phyloP scores from a whole-genome alignment of 129 eudicot species.

The Helianthus tuberosus region DNA sequence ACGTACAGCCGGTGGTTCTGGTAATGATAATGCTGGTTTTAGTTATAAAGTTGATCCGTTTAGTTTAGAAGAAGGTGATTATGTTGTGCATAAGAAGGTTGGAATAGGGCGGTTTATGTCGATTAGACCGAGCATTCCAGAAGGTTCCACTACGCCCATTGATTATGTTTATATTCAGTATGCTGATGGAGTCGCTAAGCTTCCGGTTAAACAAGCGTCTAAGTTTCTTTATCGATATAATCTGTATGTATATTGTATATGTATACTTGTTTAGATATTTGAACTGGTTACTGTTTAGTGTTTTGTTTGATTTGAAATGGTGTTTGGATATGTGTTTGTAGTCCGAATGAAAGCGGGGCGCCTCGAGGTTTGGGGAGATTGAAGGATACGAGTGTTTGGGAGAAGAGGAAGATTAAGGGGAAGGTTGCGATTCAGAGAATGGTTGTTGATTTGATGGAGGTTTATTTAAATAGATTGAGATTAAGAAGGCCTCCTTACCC shows the following conservation, averaged over 20 bases:
- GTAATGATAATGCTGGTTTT: conserved; percentile 27
- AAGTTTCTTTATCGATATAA: conserved; percentile 85
- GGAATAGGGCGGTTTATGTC: conserved; percentile 86
- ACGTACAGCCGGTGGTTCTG: neutral
- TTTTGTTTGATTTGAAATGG: neutral
- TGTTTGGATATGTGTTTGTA: conserved; percentile 32
- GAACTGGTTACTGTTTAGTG: neutral
- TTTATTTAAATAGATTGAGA: conserved; percentile 83
- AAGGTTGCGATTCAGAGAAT: conserved; percentile 96
- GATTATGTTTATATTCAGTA: conserved; percentile 94
- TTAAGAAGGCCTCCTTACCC: conserved; percentile 83
- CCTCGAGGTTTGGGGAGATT: conserved; percentile 86
- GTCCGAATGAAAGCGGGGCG: conserved; percentile 84
- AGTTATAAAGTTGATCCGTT: conserved; percentile 90
- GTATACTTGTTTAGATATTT: conserved; percentile 20
- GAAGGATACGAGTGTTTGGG: conserved; percentile 89
- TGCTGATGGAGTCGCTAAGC: conserved; percentile 95
- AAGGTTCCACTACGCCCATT: conserved; percentile 47
- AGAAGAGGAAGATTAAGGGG: conserved; percentile 87
- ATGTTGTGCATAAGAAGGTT: conserved; percentile 94
- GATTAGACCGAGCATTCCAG: conserved; percentile 65
- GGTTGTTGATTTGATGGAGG: conserved; percentile 98
- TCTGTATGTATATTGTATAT: conserved; percentile 64
- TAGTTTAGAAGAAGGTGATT: conserved; percentile 76
- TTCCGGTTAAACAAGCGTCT: conserved; percentile 85